Evolutionary conservation across 1,284 basidiomycete species (phyloP), one percentile per base, ranked within the genome.

Genomic region (Fomitopsis pinicola): DNA sequence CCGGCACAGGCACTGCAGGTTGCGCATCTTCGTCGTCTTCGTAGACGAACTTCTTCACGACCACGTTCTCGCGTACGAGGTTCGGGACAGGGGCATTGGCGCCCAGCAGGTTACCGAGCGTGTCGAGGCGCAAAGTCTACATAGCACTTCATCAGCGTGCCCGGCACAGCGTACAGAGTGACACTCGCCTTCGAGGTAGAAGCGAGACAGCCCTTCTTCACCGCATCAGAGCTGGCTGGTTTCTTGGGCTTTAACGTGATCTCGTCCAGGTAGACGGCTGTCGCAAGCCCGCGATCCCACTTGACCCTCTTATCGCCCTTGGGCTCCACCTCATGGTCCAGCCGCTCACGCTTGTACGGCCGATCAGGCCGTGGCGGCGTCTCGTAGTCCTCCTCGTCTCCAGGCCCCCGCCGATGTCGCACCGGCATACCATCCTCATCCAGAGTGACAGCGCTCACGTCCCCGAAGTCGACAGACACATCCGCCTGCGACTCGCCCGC

Each of bases 351-450:
- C 75, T 75, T 71, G 54, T 55, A 42, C 14, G 72, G 71, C 59
- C 72, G 75, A 42, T 78, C 77, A 28, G 79, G 70, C 62, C 75
- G 76, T 55, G 77, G 76, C 0, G 86, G 91, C 2, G 88, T 89
- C 69, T 82, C 80, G 67, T 91, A 95, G 65, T 93, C 92, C 66
- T 90, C 91, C 42, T 92, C 91, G 19, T 94, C 92, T 1, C 92
- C 91, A 5, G 91, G 84, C 10, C 87, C 89, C 67, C 85, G 75
- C 59, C 73, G 74, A 75, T 91, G 87, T 53, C 69, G 71, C 54
- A 60, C 22, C 10, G 71, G 68, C n/a, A 62, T 57, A 10, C 63
- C 73, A 62, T 77, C 68, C 48, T 69, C 64, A 40, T 74, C 77
- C 0, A 72, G 66, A 42, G 66, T 68, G 44, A 66, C 71, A 66